Evolutionary conservation across 768 basidiomycete species (phyloP), one percentile per base, ranked within the genome.

Genomic region (Hygrophorus pudorinus): DNA sequence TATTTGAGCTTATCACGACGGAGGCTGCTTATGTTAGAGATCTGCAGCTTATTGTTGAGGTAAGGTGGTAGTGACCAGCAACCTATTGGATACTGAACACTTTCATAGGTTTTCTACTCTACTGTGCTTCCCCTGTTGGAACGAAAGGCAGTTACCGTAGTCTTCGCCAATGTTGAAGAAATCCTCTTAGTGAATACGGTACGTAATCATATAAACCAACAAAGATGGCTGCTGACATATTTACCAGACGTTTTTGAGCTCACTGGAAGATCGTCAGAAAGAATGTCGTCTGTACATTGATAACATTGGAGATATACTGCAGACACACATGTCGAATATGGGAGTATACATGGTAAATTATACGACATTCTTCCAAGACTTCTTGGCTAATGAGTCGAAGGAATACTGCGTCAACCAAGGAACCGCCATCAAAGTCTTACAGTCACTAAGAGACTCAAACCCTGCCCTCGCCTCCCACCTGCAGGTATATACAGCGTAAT

Each of bases 121-220:
- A 79, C 76, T 47, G 65, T 97, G 63, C 63, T 92, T 37, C 65
- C 74, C 0, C 57, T 86, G 12, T 66, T 97, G 5, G 83, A 86
- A 2, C 67, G 70, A 45, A 87, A 87, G 55, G 86, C 87, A 4
- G 73, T 82, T 14, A 80, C 75, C 2, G 83, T 82, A 36, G 78
- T 98, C 13, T 98, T 97, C 55, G 85, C 85, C 4, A 98, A 98
- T 53, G 71, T 97, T 17, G 93, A 98, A 57, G 93, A 97, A 53
- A 80, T 97, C 39, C 67, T 97, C 3, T 62, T 97, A 24, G 84
- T 79, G 33, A 93, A 94, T 53, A 94, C 89, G 9, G 87, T 85
- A n/a, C n/a, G n/a, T n/a, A n/a, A n/a, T n/a, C n/a, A n/a, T n/a
- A n/a, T n/a, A n/a, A n/a, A n/a, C n/a, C n/a, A n/a, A n/a, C n/a